Evolutionary conservation across 805 yeast species (phyloP).

Genomic region (Ogataea glucozyma): DNA sequence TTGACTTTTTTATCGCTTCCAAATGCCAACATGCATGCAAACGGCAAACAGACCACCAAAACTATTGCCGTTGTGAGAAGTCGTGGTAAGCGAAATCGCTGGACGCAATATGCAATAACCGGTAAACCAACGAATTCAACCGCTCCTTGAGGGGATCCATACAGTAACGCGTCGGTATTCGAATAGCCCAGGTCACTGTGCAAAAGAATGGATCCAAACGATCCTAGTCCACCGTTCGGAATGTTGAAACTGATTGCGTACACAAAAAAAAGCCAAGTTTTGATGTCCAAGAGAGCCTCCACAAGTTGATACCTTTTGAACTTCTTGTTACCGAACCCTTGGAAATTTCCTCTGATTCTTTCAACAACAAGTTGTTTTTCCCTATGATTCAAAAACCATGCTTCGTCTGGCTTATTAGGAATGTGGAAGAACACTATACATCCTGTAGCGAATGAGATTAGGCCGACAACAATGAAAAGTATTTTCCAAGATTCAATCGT

Average conservation of each 20-base stretch:
- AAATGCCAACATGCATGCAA: slow-evolving; percentile 35
- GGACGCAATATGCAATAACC: slow-evolving; percentile 20
- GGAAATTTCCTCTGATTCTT: slow-evolving; percentile 23
- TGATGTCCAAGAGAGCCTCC: slow-evolving; percentile 32
- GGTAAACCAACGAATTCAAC: slow-evolving; percentile 36
- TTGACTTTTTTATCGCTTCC: slow-evolving; percentile 18
- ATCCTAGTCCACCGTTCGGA: slow-evolving; percentile 57
- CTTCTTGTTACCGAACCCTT: slow-evolving; percentile 31
- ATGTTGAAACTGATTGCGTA: slow-evolving; percentile 43
- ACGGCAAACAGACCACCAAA: slow-evolving; percentile 24
- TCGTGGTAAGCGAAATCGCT: slow-evolving; percentile 30
- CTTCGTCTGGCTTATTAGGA: slow-evolving; percentile 54
- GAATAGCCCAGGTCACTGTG: slow-evolving; percentile 37
- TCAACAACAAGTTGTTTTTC: slow-evolving; percentile 40
- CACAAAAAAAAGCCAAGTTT: slow-evolving; percentile 48
- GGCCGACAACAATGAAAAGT: slow-evolving; percentile 62
- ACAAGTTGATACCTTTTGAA: slow-evolving; percentile 32
- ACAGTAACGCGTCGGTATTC: slow-evolving; percentile 29
- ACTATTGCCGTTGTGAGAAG: slow-evolving; percentile 33
- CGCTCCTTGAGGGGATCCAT: slow-evolving; percentile 40
- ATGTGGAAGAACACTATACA: slow-evolving; percentile 47
- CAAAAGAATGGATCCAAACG: slow-evolving; percentile 47
- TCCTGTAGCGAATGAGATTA: slow-evolving; percentile 55
- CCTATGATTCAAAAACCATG: slow-evolving; percentile 40
- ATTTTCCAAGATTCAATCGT: slow-evolving; percentile 59